A percentile compares a stretch with the other conserved stretches of the same genome.
These are phyloP conservation scores for Megacollybia marginata DNA, from an alignment of 768 basidiomycete genomes.

Conservation along the genomic window DNA sequence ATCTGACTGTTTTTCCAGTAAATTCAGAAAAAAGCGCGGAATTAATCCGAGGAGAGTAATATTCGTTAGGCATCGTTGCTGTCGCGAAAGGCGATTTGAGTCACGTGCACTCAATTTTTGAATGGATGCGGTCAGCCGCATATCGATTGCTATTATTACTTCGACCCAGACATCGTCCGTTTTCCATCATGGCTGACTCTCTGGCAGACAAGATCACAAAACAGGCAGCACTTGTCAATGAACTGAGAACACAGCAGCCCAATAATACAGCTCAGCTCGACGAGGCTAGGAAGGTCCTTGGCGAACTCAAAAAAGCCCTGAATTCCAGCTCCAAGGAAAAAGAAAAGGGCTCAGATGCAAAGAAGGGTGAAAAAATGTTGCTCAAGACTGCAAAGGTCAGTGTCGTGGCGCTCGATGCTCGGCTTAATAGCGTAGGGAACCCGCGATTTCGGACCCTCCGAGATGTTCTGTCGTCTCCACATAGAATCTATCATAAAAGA, in stretches of 20 bases:
- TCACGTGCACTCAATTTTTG: too few relatives aligned
- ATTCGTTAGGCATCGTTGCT: too few relatives aligned
- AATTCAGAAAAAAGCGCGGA: too few relatives aligned
- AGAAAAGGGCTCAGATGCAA: slow-evolving; percentile 31
- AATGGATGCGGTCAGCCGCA: too few relatives aligned
- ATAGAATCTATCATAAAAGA: slow-evolving; percentile 86
- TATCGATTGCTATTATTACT: neutral
- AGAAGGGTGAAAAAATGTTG: slow-evolving; percentile 64
- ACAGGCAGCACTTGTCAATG: slow-evolving; percentile 52
- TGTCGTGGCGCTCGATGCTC: slow-evolving; percentile 2
- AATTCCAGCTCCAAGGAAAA: slow-evolving; percentile 34
- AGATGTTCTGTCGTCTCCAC: slow-evolving; percentile 88
- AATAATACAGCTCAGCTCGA: slow-evolving; percentile 45
- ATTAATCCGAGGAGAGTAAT: too few relatives aligned
- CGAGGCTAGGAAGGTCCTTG: slow-evolving; percentile 60
- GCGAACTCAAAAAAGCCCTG: slow-evolving; percentile 56
- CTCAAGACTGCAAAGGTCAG: slow-evolving; percentile 93
- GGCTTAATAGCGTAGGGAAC: slow-evolving; percentile 60
- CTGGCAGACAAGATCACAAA: slow-evolving; percentile 48
- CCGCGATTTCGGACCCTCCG: slow-evolving; percentile 85
- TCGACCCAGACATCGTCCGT: neutral
- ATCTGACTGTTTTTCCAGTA: too few relatives aligned
- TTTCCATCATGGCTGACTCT: slow-evolving; percentile 32
- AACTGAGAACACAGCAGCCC: slow-evolving; percentile 45
- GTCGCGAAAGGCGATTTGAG: too few relatives aligned